These are phyloP conservation scores for Pythium oligandrum DNA, from an alignment of 352 stramenopile genomes.

Conservation along the genomic window DNA sequence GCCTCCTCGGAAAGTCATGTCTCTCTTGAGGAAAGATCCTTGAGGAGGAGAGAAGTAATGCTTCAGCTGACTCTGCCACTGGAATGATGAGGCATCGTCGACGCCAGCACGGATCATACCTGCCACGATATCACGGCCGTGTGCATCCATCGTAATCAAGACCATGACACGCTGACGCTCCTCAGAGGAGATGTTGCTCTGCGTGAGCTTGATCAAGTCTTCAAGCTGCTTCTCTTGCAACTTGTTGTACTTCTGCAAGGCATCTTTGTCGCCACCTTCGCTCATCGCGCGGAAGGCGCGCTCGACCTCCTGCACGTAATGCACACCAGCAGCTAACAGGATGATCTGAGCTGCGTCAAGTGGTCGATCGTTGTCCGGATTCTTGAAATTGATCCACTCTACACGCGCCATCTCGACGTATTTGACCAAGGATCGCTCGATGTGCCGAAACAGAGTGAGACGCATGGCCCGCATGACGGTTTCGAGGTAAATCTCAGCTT, in stretches of 20 bases:
- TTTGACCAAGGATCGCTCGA: slow-evolving; percentile 88
- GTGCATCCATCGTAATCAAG: slow-evolving; percentile 95
- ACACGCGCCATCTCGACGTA: slow-evolving; percentile 90
- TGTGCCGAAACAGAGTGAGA: slow-evolving; percentile 91
- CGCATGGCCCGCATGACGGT: slow-evolving; percentile 94
- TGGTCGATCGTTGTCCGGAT: slow-evolving; percentile 67
- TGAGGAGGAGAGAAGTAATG: slow-evolving; percentile 89
- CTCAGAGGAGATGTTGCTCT: slow-evolving; percentile 88
- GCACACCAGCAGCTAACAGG: slow-evolving; percentile 88
- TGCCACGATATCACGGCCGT: slow-evolving; percentile 94
- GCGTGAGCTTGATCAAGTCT: slow-evolving; percentile 91
- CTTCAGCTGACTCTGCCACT: slow-evolving; percentile 96
- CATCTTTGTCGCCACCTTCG: slow-evolving; percentile 72
- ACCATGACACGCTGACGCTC: slow-evolving; percentile 94
- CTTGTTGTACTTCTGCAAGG: slow-evolving; percentile 88
- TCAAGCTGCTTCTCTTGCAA: slow-evolving; percentile 91
- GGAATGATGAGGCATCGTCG: slow-evolving; percentile 80
- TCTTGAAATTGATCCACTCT: slow-evolving; percentile 96
- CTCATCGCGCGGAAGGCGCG: slow-evolving; percentile 69
- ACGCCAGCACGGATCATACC: slow-evolving; percentile 91
- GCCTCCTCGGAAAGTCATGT: slow-evolving; percentile 81
- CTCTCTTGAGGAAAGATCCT: slow-evolving; percentile 88
- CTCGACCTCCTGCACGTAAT: slow-evolving; percentile 93
- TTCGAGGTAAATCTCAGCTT: slow-evolving; percentile 97
- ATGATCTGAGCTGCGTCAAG: slow-evolving; percentile 96